These are phyloP conservation scores for Aquanectria penicillioides DNA, from an alignment of 2,329 filamentous ascomycete species.

Conservation along the genomic window DNA sequence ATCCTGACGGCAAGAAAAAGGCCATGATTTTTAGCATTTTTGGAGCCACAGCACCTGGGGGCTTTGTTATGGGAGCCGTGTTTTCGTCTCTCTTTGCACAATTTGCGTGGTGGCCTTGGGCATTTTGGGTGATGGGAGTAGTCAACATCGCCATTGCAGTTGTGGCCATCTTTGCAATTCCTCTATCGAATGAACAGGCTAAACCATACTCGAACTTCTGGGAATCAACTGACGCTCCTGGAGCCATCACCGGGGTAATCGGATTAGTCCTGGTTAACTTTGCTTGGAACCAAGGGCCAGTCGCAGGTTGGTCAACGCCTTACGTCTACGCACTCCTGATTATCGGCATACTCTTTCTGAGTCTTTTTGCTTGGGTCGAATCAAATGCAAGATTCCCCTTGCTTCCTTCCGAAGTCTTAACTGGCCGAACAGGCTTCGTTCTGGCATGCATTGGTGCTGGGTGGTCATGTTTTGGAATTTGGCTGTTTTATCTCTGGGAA, in stretches of 20 bases:
- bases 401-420: constrained; percentile 57
- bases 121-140: constrained; percentile 51
- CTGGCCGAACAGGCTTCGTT: constrained; percentile 52
- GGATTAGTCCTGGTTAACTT: constrained; percentile 69
- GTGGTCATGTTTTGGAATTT: constrained; percentile 61
- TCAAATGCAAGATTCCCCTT: constrained; percentile 57
- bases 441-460: constrained; percentile 59
- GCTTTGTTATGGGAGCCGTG: background rate
- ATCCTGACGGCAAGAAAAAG: background rate
- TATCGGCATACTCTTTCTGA: constrained; percentile 61
- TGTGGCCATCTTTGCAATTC: constrained; percentile 43
- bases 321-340: constrained; percentile 65
- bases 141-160: constrained; percentile 40
- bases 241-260: constrained; percentile 54
- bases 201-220: constrained; percentile 25
- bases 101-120: constrained; percentile 44
- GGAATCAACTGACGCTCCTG: constrained; percentile 46
- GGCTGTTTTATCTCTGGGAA: constrained; percentile 57
- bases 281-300: constrained; percentile 69
- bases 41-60: background rate
- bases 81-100: background rate
- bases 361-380: constrained; percentile 65
- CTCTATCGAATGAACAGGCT: constrained; percentile 6
- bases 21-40: background rate
- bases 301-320: constrained; percentile 63